Percentiles rank a stretch among this genome's conserved stretches.
These are phyloP conservation scores for Elsinoe necatrix DNA, from an alignment of 2,329 filamentous ascomycete species.

Conservation along the genomic window DNA sequence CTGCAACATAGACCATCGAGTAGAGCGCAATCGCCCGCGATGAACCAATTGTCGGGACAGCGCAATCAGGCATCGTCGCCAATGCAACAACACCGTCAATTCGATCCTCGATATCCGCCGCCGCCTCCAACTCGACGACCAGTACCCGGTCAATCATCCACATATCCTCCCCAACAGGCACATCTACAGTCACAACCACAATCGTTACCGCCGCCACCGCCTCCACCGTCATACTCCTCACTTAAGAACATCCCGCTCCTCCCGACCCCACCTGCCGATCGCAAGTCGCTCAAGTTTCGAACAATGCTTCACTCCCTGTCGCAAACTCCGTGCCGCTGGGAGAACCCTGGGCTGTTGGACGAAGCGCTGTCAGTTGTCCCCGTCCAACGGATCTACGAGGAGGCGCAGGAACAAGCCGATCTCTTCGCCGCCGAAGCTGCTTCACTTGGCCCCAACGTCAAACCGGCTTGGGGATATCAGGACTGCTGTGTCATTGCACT, in stretches of 20 bases:
- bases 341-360: constrained; percentile 89
- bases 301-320: constrained; percentile 80
- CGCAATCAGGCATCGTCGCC: constrained; percentile 8
- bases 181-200: constrained; percentile 24
- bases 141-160: constrained; percentile 50
- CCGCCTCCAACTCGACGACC: constrained; percentile 38
- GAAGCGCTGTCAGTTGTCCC: constrained; percentile 83
- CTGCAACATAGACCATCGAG: constrained; percentile 34
- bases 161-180: constrained; percentile 37
- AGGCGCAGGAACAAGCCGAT: constrained; percentile 89
- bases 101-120: constrained; percentile 5
- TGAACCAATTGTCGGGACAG: constrained; percentile 28
- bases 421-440: constrained; percentile 79
- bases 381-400: constrained; percentile 80
- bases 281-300: constrained; percentile 41
- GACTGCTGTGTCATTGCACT: constrained; percentile 89
- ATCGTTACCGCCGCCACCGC: constrained; percentile 27
- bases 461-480: constrained; percentile 91
- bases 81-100: background rate
- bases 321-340: constrained; percentile 83
- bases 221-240: constrained; percentile 51
- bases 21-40: constrained; percentile 12
- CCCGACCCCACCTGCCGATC: constrained; percentile 60
- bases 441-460: constrained; percentile 67
- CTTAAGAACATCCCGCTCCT: constrained; percentile 58